Evolutionary conservation across 805 yeast genomes (phyloP).

Genomic region (Barnettozyma pratensis): DNA sequence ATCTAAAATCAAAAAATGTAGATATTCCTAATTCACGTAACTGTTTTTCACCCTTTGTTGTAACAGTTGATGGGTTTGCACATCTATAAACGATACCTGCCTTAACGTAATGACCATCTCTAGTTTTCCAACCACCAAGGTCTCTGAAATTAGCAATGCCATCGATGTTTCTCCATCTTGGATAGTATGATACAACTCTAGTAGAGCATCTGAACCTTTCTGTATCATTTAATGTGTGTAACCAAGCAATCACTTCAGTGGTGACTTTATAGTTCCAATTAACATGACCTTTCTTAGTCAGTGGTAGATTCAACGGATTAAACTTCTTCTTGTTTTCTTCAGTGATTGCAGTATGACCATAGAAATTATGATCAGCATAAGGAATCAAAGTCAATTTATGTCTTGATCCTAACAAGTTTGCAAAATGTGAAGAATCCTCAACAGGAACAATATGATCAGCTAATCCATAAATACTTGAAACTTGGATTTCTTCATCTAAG

Average conservation of each 20-base stretch:
- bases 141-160: conserved; percentile 76
- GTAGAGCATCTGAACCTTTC: conserved; percentile 43
- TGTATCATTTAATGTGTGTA: conserved; percentile 42
- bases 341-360: conserved; percentile 41
- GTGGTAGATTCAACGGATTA: conserved; percentile 38
- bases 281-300: conserved; percentile 39
- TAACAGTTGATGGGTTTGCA: conserved; percentile 52
- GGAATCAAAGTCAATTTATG: conserved; percentile 54
- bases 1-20: conserved; percentile 63
- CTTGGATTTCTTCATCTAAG: conserved; percentile 43
- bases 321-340: conserved; percentile 26
- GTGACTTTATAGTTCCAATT: conserved; percentile 57
- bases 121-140: conserved; percentile 64
- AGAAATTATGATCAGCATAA: conserved; percentile 79
- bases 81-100: conserved; percentile 55
- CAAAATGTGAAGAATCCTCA: conserved; percentile 54
- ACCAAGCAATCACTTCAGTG: conserved; percentile 43
- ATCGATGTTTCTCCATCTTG: conserved; percentile 59
- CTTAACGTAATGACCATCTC: conserved; percentile 37
- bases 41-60: conserved; percentile 44
- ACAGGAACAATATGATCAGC: conserved; percentile 62
- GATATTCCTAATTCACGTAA: conserved; percentile 37
- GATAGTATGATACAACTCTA: conserved; percentile 31
- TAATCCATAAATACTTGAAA: conserved; percentile 67
- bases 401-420: conserved; percentile 50